Base-by-base conservation (phyloP, 495 filamentous ascomycete species). In the Astrothelium macrocarpum region DNA sequence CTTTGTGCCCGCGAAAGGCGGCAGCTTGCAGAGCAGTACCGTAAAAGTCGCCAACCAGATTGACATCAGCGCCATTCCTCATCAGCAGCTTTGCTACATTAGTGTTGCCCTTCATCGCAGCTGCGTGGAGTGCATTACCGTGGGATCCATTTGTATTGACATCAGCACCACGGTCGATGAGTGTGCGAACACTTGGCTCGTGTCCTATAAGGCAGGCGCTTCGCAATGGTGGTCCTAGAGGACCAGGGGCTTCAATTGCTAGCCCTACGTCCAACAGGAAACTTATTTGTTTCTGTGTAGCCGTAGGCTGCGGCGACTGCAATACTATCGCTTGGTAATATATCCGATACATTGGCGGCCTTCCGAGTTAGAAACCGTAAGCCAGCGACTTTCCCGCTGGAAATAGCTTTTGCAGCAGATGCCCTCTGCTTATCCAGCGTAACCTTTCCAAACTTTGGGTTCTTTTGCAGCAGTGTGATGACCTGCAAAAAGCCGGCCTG, bases 81-180 rank as follows among this genome's bases (percentile, higher is more conserved):
- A 77, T 63, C 28, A 76, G 64, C 36, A 66, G 32, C 34, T 70
- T 53, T 59, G 77, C 65, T 45, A 75, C 65, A 0, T 66, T 43
- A 1, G 66, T 1, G 64, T 74, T 46, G 1, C 70, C 73, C 9
- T 59, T 65, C 16, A 66, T 45, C 53, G 67, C 67, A 0, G 76
- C 77, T 16, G 72, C 66, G 53, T 74, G 66, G 0, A 79, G 68
- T 1, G 74, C 73, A 23, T 53, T 68, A 10, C 72, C 71, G 2
- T 26, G 10, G 2, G 56, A 4, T 2, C 9, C 23, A 4, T 4
- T 29, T 4, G 26, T 29, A 34, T 29, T 59, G 4, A 20, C 10
- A 29, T 26, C 23, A 16, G 56, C 56, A 20, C 32, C 56, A 4
- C n/a, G 26, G 9, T 59, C 32, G 25, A 59, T 12, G 4, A 59